phyloP scores from a whole-genome alignment of 371 early-diverging fungal genomes.

The Mortierella sp. region DNA sequence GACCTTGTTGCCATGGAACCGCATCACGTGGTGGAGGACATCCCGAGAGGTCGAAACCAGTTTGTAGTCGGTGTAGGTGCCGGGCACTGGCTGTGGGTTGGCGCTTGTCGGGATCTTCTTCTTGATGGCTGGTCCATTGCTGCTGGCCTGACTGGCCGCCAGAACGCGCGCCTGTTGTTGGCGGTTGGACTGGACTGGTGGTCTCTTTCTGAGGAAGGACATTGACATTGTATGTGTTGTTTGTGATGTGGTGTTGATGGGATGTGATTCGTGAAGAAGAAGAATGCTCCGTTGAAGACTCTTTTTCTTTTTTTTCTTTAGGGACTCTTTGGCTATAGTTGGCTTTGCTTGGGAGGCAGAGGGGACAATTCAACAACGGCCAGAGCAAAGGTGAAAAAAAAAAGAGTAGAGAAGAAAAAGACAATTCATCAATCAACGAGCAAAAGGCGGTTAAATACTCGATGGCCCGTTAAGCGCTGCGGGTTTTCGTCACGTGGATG shows the following conservation, averaged over 20 bases:
- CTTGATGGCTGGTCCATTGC: slow-evolving; percentile 37
- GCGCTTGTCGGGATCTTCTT: slow-evolving; percentile 35
- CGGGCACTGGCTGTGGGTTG: slow-evolving; percentile 34
- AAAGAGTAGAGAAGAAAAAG: background rate
- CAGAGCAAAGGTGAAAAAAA: background rate
- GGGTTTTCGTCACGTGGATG: background rate
- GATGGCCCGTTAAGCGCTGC: background rate
- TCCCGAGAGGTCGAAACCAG: slow-evolving; percentile 67
- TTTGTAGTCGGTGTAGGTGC: slow-evolving; percentile 70
- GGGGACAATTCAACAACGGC: background rate
- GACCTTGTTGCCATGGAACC: slow-evolving; percentile 67
- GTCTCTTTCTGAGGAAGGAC: slow-evolving; percentile 38
- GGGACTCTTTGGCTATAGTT: background rate
- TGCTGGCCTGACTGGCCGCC: slow-evolving; percentile 3
- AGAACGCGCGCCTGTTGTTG: slow-evolving; percentile 22
- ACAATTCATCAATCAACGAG: background rate
- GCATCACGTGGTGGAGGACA: slow-evolving; percentile 76
- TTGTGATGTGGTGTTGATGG: background rate
- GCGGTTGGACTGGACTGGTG: slow-evolving; percentile 35
- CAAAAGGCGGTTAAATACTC: background rate
- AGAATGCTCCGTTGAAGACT: too few species aligned
- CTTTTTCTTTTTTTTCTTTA: background rate
- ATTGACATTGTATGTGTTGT: slow-evolving; percentile 6
- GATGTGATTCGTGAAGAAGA: background rate
- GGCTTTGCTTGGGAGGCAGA: background rate